These are phyloP conservation scores for Lophium mytilinum DNA, from an alignment of 495 filamentous ascomycete genomes.

Conservation along the genomic window DNA sequence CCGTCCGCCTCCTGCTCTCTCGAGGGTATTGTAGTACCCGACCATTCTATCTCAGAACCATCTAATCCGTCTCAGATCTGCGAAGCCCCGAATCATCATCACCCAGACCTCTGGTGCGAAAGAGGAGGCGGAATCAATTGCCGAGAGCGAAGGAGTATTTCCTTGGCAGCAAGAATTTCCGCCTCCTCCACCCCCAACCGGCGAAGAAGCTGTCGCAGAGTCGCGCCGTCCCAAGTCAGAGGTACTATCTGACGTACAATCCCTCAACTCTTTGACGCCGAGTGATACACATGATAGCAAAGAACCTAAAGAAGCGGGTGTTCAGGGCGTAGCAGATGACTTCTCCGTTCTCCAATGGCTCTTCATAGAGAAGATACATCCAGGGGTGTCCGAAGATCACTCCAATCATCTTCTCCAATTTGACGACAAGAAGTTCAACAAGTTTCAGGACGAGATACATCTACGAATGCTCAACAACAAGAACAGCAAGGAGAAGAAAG, in stretches of 20 bases:
- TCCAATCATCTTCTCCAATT: too few species aligned
- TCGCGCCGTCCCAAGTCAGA: neutral
- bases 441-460: neutral
- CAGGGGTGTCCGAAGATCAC: too few species aligned
- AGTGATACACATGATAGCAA: neutral
- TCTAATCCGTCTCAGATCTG: neutral
- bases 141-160: neutral
- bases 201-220: neutral
- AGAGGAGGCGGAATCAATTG: neutral
- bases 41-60: neutral
- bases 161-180: neutral
- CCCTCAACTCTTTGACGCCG: neutral
- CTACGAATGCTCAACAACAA: neutral
- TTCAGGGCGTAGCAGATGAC: too few species aligned
- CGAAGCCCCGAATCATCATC: neutral
- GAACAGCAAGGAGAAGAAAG: neutral
- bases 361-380: too few species aligned
- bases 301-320: too few species aligned
- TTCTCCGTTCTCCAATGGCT: too few species aligned
- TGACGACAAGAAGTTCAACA: neutral
- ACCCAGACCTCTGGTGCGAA: neutral
- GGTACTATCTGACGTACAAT: neutral
- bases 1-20: neutral
- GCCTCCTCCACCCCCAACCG: neutral
- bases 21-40: neutral